These are phyloP conservation scores for Zasmidium cellare DNA, from an alignment of 2,329 filamentous ascomycete genomes.

Conservation along the genomic window DNA sequence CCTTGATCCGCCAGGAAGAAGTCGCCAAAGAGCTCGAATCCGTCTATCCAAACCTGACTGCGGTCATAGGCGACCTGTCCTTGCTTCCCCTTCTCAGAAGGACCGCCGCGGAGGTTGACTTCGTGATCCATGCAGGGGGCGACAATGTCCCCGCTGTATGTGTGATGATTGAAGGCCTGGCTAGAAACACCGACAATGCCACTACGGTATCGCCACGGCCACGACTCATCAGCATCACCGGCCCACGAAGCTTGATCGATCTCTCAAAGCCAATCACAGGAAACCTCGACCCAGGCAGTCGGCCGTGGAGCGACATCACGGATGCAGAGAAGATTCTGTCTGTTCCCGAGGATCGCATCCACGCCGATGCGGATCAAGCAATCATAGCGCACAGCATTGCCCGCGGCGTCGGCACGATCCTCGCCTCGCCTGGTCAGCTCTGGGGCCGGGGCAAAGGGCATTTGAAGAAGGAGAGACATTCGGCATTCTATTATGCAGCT, in stretches of 20 bases:
- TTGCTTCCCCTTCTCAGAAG: not conserved
- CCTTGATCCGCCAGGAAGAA: not conserved
- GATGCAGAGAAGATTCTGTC: not conserved
- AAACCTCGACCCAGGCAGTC: not conserved
- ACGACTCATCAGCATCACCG: not conserved
- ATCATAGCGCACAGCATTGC: not conserved
- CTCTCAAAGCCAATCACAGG: not conserved
- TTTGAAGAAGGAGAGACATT: not conserved
- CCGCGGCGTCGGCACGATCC: not conserved
- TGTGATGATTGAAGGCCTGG: not conserved
- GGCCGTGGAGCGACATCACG: not conserved
- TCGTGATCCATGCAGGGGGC: not conserved
- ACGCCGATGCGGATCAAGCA: not conserved
- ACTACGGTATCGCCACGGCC: not conserved
- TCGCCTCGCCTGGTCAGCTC: not conserved
- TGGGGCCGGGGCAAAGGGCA: not conserved
- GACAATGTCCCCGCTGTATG: not conserved
- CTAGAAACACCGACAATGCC: not conserved
- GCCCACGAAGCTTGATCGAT: not conserved
- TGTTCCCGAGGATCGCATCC: not conserved
- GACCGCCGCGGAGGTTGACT: not conserved
- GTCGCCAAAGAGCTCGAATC: not conserved
- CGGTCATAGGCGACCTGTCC: not conserved
- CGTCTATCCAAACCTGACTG: not conserved
- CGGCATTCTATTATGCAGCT: not conserved